A percentile compares a stretch with the other conserved stretches of the same genome.
Evolutionary conservation across 2,329 filamentous ascomycete genomes (phyloP).

Genomic region (Aureobasidium melanogenum): DNA sequence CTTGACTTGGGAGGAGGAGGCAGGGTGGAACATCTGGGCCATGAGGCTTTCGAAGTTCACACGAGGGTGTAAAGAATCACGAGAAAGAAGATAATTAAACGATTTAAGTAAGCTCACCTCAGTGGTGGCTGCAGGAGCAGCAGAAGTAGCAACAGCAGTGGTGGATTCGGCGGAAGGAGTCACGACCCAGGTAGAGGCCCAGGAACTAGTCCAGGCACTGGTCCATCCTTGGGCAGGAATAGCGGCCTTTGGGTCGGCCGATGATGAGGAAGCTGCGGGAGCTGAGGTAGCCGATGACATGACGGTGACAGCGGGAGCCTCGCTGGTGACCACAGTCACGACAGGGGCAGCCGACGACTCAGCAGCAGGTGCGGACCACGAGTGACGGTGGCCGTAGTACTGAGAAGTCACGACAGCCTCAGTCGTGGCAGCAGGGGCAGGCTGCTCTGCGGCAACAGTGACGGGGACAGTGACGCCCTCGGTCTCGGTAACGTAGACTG

Average conservation of each 20-base stretch:
- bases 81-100: slow-evolving; percentile 9
- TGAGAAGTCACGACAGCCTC: neutral
- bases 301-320: neutral
- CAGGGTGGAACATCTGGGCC: slow-evolving; percentile 8
- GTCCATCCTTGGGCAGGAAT: neutral
- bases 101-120: slow-evolving; percentile 9
- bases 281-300: neutral
- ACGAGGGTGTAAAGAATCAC: slow-evolving; percentile 1
- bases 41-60: slow-evolving; percentile 8
- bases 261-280: neutral
- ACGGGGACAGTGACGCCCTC: slow-evolving; percentile 17
- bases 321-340: neutral
- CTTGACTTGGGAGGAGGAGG: slow-evolving; percentile 4
- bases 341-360: neutral
- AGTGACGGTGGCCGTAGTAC: slow-evolving; percentile 4
- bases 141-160: slow-evolving; percentile 11
- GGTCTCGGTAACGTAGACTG: slow-evolving; percentile 28
- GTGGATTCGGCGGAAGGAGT: slow-evolving; percentile 6
- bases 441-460: slow-evolving; percentile 12
- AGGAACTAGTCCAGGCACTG: slow-evolving; percentile 5
- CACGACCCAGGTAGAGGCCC: slow-evolving; percentile 3
- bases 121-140: slow-evolving; percentile 8
- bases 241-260: neutral
- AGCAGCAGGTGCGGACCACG: neutral
- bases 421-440: slow-evolving; percentile 6